Percentiles rank a stretch among this genome's conserved stretches.
Conservation (phyloP, 2,329 filamentous ascomycete genomes). For the Calcarisporium arbuscula region DNA sequence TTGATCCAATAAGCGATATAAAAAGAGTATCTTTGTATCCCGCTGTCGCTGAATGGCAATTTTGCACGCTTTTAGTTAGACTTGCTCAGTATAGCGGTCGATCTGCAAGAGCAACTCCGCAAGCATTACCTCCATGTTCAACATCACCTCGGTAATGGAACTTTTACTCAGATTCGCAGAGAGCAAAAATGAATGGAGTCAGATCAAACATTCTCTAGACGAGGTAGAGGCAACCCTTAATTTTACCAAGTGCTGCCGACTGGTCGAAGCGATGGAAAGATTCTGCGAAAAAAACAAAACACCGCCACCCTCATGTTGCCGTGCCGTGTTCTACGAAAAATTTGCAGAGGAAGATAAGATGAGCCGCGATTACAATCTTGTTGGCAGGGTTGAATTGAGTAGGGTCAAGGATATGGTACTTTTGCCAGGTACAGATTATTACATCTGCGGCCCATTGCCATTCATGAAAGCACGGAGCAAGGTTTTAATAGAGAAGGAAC, state of each 20-base stretch:
- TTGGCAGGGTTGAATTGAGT: constrained; percentile 35
- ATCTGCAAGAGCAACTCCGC: too few relatives aligned
- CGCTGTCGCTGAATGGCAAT: too few relatives aligned
- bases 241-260: not conserved
- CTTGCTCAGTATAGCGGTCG: too few relatives aligned
- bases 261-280: not conserved
- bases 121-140: too few relatives aligned
- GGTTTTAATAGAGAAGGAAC: not conserved
- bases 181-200: too few relatives aligned
- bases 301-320: constrained; percentile 14
- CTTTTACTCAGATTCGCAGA: too few relatives aligned
- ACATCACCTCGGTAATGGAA: too few relatives aligned
- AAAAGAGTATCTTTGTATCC: too few relatives aligned
- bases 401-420: constrained; percentile 29
- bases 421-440: constrained; percentile 39
- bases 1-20: too few relatives aligned
- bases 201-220: too few relatives aligned
- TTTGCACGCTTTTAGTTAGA: too few relatives aligned
- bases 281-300: not conserved
- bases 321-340: constrained; percentile 37
- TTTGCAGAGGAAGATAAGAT: constrained; percentile 30
- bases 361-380: constrained; percentile 25
- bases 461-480: constrained; percentile 30
- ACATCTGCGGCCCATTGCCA: constrained; percentile 40
- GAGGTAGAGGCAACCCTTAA: too few relatives aligned